phyloP scores from a whole-genome alignment of 805 yeast genomes.

The Yarrowia deformans region DNA sequence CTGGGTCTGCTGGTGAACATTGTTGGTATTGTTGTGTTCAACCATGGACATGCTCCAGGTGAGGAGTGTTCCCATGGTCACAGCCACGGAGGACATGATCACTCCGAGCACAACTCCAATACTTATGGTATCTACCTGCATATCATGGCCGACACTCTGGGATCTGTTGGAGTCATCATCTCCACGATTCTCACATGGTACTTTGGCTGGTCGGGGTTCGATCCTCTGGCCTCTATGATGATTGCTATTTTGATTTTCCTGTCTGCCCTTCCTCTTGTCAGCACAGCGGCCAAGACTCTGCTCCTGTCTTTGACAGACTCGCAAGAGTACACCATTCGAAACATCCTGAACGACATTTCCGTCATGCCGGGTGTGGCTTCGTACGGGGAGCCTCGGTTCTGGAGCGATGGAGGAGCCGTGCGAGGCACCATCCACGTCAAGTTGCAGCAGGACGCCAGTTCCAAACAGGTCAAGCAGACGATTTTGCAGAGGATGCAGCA shows the following conservation, averaged over 20 bases:
- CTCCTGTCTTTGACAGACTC: conserved; percentile 65
- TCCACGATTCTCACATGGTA: conserved; percentile 80
- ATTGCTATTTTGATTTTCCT: conserved; percentile 81
- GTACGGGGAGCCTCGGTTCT: conserved; percentile 88
- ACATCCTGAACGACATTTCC: conserved; percentile 70
- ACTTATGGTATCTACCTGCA: conserved; percentile 95
- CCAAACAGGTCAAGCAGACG: conserved; percentile 64
- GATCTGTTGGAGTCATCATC: conserved; percentile 95
- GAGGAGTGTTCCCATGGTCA: conserved; percentile 55
- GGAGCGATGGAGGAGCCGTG: conserved; percentile 68
- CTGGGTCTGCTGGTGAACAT: conserved; percentile 87
- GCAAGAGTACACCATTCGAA: conserved; percentile 69
- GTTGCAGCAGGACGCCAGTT: conserved; percentile 67
- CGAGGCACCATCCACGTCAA: conserved; percentile 88
- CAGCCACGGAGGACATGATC: conserved; percentile 49
- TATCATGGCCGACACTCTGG: conserved; percentile 92
- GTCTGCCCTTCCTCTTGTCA: conserved; percentile 84
- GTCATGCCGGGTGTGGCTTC: conserved; percentile 81
- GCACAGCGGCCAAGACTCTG: conserved; percentile 77
- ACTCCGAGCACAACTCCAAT: conserved; percentile 60
- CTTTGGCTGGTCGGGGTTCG: conserved; percentile 80
- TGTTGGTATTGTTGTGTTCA: conserved; percentile 93
- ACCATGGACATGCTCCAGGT: conserved; percentile 73
- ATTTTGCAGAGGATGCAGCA: conserved; percentile 62
- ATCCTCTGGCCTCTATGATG: conserved; percentile 88